Evolutionary conservation across 306 rosid genomes (phyloP).

Genomic region (Vigna reflexopilosa): DNA sequence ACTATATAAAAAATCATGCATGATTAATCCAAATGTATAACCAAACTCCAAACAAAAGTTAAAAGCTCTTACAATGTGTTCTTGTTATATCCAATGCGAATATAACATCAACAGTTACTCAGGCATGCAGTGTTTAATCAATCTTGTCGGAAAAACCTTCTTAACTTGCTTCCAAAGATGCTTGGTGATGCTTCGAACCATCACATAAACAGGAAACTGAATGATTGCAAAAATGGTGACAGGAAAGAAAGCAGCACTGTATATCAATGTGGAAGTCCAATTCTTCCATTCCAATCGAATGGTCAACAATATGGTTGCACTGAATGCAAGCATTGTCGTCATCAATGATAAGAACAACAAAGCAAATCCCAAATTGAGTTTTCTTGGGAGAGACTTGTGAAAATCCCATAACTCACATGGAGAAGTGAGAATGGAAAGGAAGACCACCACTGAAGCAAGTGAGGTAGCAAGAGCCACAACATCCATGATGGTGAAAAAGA

Average conservation of each 20-base stretch:
- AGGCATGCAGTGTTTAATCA: not conserved
- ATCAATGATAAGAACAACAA: slow-evolving; percentile 47
- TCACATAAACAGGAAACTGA: slow-evolving; percentile 33
- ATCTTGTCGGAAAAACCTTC: slow-evolving; percentile 22
- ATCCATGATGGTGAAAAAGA: slow-evolving; percentile 48
- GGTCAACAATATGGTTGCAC: slow-evolving; percentile 42
- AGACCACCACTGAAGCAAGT: slow-evolving; percentile 49
- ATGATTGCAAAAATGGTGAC: slow-evolving; percentile 43
- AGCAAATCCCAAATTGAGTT: slow-evolving; percentile 40
- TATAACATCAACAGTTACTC: not conserved
- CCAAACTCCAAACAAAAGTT: not conserved
- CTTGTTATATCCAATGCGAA: not conserved
- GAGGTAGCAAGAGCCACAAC: slow-evolving; percentile 46
- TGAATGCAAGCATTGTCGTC: slow-evolving; percentile 48
- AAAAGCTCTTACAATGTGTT: not conserved
- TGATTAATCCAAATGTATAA: not conserved
- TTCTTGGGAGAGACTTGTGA: slow-evolving; percentile 38
- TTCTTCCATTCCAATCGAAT: slow-evolving; percentile 31
- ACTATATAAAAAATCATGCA: too few relatives aligned
- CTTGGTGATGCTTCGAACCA: not conserved
- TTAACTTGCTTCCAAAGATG: not conserved
- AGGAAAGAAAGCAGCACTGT: slow-evolving; percentile 45
- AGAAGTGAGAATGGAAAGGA: slow-evolving; percentile 49
- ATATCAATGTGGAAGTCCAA: slow-evolving; percentile 31
- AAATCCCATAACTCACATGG: slow-evolving; percentile 45